Percentiles rank a stretch among this genome's conserved stretches.
Conservation (phyloP, 768 basidiomycete genomes). For the Lactarius sanguifluus region DNA sequence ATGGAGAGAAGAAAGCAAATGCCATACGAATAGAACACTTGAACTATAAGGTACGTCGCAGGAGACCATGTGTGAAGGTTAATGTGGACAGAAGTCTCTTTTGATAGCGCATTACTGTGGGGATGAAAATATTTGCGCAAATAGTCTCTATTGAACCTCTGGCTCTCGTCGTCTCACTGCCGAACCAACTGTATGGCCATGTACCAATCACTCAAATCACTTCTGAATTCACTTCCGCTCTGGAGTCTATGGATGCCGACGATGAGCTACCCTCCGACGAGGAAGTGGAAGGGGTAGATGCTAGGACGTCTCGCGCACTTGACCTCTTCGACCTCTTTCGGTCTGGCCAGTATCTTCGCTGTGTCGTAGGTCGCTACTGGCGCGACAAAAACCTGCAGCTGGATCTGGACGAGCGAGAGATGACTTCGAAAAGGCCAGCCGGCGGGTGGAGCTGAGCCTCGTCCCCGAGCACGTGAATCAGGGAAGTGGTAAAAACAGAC, state of each 20-base stretch:
- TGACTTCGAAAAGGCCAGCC: constrained; percentile 63
- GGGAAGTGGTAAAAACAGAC: constrained; percentile 74
- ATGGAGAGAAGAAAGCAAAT: constrained; percentile 48
- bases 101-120: constrained; percentile 66
- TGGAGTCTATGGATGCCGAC: constrained; percentile 61
- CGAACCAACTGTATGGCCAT: constrained; percentile 91
- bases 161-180: constrained; percentile 89
- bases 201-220: constrained; percentile 94
- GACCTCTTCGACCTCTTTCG: constrained; percentile 74
- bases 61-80: not conserved
- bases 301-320: constrained; percentile 45
- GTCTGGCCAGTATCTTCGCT: constrained; percentile 84
- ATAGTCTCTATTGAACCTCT: constrained; percentile 85
- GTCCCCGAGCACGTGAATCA: constrained; percentile 81
- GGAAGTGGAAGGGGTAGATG: constrained; percentile 44
- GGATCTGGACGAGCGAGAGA: constrained; percentile 64
- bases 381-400: constrained; percentile 48
- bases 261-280: constrained; percentile 49
- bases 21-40: constrained; percentile 81
- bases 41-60: constrained; percentile 76
- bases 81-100: constrained; percentile 18
- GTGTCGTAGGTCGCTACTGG: constrained; percentile 72
- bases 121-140: constrained; percentile 89
- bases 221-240: constrained; percentile 64
- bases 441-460: constrained; percentile 82